Conservation (phyloP, 768 basidiomycete genomes). For the Pleurotus salmoneostramineus region DNA sequence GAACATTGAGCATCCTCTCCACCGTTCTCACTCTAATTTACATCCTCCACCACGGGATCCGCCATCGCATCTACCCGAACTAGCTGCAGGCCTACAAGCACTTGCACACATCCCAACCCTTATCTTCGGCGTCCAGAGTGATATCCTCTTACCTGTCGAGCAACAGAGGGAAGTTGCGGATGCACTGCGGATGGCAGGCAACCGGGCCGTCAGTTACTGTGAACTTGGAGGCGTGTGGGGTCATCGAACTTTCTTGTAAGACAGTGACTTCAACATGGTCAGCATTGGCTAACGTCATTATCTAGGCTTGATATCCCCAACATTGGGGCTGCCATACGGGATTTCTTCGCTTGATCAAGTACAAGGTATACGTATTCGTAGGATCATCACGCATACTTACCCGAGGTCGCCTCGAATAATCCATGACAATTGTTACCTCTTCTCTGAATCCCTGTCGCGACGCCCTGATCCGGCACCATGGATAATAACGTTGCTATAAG, state of each 20-base stretch:
- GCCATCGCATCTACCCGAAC: constrained; percentile 68
- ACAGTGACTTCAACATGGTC: constrained; percentile 13
- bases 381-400: no score
- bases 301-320: constrained; percentile 78
- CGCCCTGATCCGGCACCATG: no score
- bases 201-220: constrained; percentile 87
- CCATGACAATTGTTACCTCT: no score
- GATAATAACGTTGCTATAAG: not conserved
- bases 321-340: constrained; percentile 87
- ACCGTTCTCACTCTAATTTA: constrained; percentile 56
- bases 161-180: constrained; percentile 95
- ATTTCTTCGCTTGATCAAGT: constrained; percentile 63
- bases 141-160: constrained; percentile 95
- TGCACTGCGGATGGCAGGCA: constrained; percentile 87
- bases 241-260: constrained; percentile 94
- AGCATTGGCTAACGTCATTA: constrained; percentile 2
- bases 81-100: constrained; percentile 76
- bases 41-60: constrained; percentile 72
- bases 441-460: no score
- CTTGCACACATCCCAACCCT: constrained; percentile 76
- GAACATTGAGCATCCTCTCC: constrained; percentile 14
- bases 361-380: no score
- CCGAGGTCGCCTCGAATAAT: no score
- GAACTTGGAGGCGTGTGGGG: constrained; percentile 99
- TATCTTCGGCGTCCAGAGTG: constrained; percentile 92